Conservation (phyloP, 768 basidiomycete species). For the Lactarius akahatsu region DNA sequence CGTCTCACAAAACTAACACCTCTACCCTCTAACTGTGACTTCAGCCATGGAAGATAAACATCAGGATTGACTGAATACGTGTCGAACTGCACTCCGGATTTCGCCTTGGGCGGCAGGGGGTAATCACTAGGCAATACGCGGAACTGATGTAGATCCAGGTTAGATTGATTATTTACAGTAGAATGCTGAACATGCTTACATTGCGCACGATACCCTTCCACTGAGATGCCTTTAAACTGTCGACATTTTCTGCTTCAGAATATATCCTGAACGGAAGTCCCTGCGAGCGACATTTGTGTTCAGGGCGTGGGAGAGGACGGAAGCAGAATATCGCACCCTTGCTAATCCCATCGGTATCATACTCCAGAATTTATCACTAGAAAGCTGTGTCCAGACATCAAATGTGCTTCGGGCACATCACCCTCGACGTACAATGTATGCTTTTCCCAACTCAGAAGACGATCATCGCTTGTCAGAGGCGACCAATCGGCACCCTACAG, state of each 20-base stretch:
- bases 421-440: conserved; percentile 42
- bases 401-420: neutral
- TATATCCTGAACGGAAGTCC: conserved; percentile 41
- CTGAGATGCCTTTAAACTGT: conserved; percentile 35
- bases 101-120: conserved; percentile 36
- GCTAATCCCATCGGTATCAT: conserved; percentile 46
- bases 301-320: neutral
- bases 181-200: conserved; percentile 33
- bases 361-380: conserved; percentile 48
- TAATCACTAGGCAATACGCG: conserved; percentile 36
- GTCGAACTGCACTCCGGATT: conserved; percentile 44
- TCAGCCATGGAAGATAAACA: conserved; percentile 51
- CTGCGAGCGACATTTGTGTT: conserved; percentile 29
- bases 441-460: conserved; percentile 41
- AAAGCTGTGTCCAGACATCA: neutral
- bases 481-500: conserved; percentile 49
- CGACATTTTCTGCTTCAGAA: conserved; percentile 28
- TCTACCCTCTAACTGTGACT: conserved; percentile 38
- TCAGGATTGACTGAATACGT: conserved; percentile 53
- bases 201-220: conserved; percentile 41
- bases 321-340: conserved; percentile 35
- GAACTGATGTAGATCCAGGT: conserved; percentile 10
- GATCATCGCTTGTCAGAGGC: conserved; percentile 39
- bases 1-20: conserved; percentile 48
- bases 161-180: neutral